phyloP scores from a whole-genome alignment of 352 stramenopile genomes.

The Peronospora tabacina region DNA sequence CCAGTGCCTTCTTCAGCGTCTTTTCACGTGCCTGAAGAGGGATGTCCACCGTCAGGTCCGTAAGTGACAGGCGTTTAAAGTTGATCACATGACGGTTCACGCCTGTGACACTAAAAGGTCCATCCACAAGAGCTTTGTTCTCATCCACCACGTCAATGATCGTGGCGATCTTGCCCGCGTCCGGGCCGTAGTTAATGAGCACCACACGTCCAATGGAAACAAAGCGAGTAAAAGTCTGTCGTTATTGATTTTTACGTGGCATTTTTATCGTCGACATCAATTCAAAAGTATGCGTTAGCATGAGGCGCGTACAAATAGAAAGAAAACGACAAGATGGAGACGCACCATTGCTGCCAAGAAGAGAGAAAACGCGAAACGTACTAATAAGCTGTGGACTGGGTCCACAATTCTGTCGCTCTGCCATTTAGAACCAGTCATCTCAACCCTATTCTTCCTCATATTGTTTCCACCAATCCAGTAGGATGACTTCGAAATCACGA shows the following conservation, averaged over 20 bases:
- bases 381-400: slow-evolving; percentile 35
- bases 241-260: not conserved
- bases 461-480: slow-evolving; percentile 35
- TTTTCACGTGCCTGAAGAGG: slow-evolving; percentile 90
- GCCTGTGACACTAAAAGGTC: slow-evolving; percentile 91
- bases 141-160: slow-evolving; percentile 99
- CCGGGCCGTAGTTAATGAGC: slow-evolving; percentile 98
- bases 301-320: too few relatives aligned
- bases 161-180: slow-evolving; percentile 95
- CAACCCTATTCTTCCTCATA: slow-evolving; percentile 26
- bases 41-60: slow-evolving; percentile 95
- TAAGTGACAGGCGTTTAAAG: slow-evolving; percentile 96
- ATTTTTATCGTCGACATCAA: not conserved
- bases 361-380: slow-evolving; percentile 84
- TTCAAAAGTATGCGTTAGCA: not conserved
- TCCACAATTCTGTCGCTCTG: slow-evolving; percentile 10
- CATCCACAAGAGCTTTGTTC: slow-evolving; percentile 98
- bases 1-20: slow-evolving; percentile 90
- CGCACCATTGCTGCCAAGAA: slow-evolving; percentile 67
- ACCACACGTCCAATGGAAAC: slow-evolving; percentile 98
- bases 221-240: slow-evolving; percentile 97
- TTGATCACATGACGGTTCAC: slow-evolving; percentile 97
- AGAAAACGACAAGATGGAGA: not conserved
- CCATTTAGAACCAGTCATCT: slow-evolving; percentile 68
- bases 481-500: not conserved